Conservation (phyloP, 108 stramenopile species). For the Cyclotella choctawhatcheeana region DNA sequence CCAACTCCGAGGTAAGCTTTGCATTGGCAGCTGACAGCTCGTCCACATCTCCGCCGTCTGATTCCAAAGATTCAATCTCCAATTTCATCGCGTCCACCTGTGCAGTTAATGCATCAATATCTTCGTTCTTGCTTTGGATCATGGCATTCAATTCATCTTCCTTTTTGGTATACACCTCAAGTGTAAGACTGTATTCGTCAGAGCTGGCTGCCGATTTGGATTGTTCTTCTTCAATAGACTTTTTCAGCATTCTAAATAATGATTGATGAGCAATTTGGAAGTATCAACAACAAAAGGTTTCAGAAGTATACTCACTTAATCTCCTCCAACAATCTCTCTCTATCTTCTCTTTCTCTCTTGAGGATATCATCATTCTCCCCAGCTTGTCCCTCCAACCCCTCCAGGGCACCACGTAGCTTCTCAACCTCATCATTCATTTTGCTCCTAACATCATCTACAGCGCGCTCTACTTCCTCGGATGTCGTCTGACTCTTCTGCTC, state of each 20-base stretch:
- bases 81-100: constrained; percentile 27
- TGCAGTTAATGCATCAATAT: constrained; percentile 21
- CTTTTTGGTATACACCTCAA: constrained; percentile 23
- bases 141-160: constrained; percentile 25
- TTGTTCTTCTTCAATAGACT: constrained; percentile 29
- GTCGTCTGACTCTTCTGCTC: neutral
- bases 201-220: constrained; percentile 16
- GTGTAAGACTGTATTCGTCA: constrained; percentile 22
- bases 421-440: constrained; percentile 50
- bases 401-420: constrained; percentile 37
- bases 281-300: neutral
- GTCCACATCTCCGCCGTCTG: constrained; percentile 11
- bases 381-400: constrained; percentile 33
- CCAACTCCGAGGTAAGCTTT: constrained; percentile 22
- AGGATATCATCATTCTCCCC: constrained; percentile 16
- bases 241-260: constrained; percentile 24
- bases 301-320: constrained; percentile 31
- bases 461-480: constrained; percentile 9
- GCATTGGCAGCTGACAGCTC: constrained; percentile 21
- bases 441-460: constrained; percentile 35
- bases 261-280: constrained; percentile 7
- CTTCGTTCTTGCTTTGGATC: constrained; percentile 33
- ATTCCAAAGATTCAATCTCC: constrained; percentile 32
- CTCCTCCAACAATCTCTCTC: constrained; percentile 37
- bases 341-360: constrained; percentile 17